phyloP scores from a whole-genome alignment of 2,329 filamentous ascomycete species.

The Fusarium staphyleae region DNA sequence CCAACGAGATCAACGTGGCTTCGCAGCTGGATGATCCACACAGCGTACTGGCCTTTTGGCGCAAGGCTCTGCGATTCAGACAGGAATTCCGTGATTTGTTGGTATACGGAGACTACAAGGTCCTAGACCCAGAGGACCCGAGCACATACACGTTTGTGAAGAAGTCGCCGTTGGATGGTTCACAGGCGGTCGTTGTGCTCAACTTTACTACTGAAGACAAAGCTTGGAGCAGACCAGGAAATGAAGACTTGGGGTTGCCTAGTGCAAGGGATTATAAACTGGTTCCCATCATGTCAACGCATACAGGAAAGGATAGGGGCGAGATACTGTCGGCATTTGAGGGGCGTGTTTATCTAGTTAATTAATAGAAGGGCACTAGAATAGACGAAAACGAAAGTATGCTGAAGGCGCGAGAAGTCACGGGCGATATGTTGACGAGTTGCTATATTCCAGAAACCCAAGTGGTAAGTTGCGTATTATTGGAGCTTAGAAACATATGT shows the following conservation, averaged over 20 bases:
- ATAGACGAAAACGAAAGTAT: neutral
- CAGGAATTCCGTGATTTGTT: constrained; percentile 44
- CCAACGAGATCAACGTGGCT: constrained; percentile 60
- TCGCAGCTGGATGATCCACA: constrained; percentile 54
- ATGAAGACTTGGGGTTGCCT: constrained; percentile 35
- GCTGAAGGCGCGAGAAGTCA: neutral
- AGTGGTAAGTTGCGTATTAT: no score
- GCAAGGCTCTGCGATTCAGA: constrained; percentile 41
- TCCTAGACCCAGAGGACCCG: constrained; percentile 35
- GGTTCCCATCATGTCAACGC: constrained; percentile 42
- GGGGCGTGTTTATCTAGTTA: constrained; percentile 42
- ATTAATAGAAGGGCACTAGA: constrained; percentile 2
- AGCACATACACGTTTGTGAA: constrained; percentile 44
- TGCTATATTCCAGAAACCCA: no score
- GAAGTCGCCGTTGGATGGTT: constrained; percentile 33
- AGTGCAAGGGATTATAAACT: constrained; percentile 22
- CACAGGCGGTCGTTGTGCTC: constrained; percentile 41
- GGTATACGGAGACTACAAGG: constrained; percentile 47
- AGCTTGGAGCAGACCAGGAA: constrained; percentile 26
- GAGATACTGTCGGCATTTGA: constrained; percentile 42
- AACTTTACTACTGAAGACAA: constrained; percentile 46
- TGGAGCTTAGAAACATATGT: no score
- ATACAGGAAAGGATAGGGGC: constrained; percentile 24
- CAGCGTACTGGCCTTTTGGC: constrained; percentile 48
- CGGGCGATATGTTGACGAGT: no score